Evolutionary conservation across 306 rosid genomes (phyloP), one percentile per base, ranked within the genome.

Genomic region (Ziziphus jujuba): DNA sequence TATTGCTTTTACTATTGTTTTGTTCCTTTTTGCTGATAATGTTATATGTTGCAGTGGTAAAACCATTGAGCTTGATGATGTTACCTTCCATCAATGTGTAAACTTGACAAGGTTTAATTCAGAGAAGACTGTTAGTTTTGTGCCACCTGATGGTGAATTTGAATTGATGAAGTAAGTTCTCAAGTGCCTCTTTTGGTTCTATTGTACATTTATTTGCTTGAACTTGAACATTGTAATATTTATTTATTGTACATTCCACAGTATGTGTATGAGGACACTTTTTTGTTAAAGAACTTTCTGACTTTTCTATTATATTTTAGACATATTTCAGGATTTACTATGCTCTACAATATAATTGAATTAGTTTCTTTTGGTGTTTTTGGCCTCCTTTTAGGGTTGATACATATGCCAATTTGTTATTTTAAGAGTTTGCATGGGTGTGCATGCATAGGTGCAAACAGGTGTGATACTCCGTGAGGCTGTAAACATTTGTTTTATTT

Each of bases 91-190:
- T 77, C 97, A 91, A 71, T 91, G 97, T 82, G 97, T 91, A 70
- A 91, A 91, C 77, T 85, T 91, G 90, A 89, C 97, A 9, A 87
- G 97, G 81, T 91, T 91, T 76, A 91, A 91, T 81, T 83, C 95
- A 35, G 95, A 87, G 86, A 91, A 89, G 84, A 91, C 96, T 10
- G 96, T 91, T 76, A 91, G 97, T 86, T 91, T 91, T 80, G 97
- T 91, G 80, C 97, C 96, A 40, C 97, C 97, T 20, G 96, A 91
- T 65, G 95, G 96, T 61, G 96, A 91, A 89, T 91, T 91, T 78
- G 97, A 91, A 79, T 89, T 89, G 72, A 91, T 89, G 97, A 91
- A 91, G 96, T 91, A 82, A 83, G 96, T 47, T 78, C 43, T 48
- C 45, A 14, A 25, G 59, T 40, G 35, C 54, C 61, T 67, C 56